These are phyloP conservation scores for Astraeus odoratus DNA, from an alignment of 768 basidiomycete species.

Conservation along the genomic window DNA sequence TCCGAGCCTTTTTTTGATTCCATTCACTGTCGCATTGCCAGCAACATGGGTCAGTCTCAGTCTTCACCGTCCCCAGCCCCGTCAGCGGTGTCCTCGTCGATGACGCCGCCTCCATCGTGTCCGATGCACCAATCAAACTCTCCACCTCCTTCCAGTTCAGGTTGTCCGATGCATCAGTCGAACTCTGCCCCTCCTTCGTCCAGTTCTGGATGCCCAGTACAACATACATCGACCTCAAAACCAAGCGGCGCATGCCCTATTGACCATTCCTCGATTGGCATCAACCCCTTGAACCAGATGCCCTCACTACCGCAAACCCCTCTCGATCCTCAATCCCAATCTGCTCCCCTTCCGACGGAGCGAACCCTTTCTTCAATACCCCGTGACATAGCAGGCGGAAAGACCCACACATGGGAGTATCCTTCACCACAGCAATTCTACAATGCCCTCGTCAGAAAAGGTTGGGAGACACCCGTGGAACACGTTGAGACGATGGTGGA, in stretches of 20 bases:
- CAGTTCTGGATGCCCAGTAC: conserved; percentile 36
- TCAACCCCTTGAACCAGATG: conserved; percentile 83
- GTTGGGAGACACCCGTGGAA: conserved; percentile 96
- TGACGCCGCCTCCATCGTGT: conserved; percentile 1
- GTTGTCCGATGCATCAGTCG: conserved; percentile 9
- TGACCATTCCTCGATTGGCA: conserved; percentile 37
- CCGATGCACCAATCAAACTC: background rate
- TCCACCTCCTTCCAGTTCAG: background rate
- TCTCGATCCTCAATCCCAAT: conserved; percentile 38
- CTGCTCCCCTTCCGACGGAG: conserved; percentile 56
- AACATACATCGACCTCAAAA: conserved; percentile 28
- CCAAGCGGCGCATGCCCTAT: conserved; percentile 53
- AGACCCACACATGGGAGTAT: conserved; percentile 73
- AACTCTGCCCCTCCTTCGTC: background rate
- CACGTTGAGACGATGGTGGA: conserved; percentile 96
- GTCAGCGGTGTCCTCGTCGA: too few species aligned
- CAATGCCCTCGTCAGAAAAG: conserved; percentile 92
- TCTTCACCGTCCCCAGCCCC: conserved; percentile 7
- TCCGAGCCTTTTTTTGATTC: background rate
- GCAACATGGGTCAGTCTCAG: conserved; percentile 10
- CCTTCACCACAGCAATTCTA: conserved; percentile 98
- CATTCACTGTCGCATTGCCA: background rate
- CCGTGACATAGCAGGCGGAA: conserved; percentile 36
- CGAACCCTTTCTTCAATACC: conserved; percentile 85
- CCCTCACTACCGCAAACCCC: conserved; percentile 71